Conservation (phyloP, 208 protist genomes). For the Leishmania guyanensis region DNA sequence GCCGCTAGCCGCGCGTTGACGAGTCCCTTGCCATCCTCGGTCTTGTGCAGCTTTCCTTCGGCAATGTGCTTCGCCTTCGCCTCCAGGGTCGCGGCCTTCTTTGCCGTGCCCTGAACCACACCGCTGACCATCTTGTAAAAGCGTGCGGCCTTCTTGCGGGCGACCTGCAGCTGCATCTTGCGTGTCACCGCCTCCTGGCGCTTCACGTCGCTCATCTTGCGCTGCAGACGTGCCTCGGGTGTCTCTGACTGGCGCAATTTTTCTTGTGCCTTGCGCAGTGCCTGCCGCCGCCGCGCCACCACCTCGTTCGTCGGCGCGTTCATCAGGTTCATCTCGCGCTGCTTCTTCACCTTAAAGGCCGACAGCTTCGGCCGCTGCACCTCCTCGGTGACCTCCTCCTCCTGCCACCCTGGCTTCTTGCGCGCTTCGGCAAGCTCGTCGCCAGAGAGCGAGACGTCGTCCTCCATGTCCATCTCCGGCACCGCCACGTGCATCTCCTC, state of each 20-base stretch:
- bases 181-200: slow-evolving; percentile 74
- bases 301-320: slow-evolving; percentile 86
- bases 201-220: slow-evolving; percentile 73
- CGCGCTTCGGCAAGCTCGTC: slow-evolving; percentile 70
- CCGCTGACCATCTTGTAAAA: slow-evolving; percentile 92
- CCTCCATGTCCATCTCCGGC: slow-evolving; percentile 70
- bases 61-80: slow-evolving; percentile 80
- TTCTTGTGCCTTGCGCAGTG: slow-evolving; percentile 52
- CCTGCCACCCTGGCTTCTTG: slow-evolving; percentile 62
- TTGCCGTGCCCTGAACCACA: slow-evolving; percentile 60
- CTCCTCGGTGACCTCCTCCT: slow-evolving; percentile 85
- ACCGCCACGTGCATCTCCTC: slow-evolving; percentile 58
- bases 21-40: slow-evolving; percentile 59
- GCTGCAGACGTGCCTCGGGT: slow-evolving; percentile 54
- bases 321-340: slow-evolving; percentile 89
- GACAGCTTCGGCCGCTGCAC: slow-evolving; percentile 76
- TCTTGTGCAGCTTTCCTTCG: slow-evolving; percentile 61
- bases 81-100: slow-evolving; percentile 65
- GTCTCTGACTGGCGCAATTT: slow-evolving; percentile 40
- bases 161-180: slow-evolving; percentile 92
- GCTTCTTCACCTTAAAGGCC: slow-evolving; percentile 88
- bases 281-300: slow-evolving; percentile 72
- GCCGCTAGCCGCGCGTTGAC: slow-evolving; percentile 66
- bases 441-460: slow-evolving; percentile 88
- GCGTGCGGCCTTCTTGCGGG: slow-evolving; percentile 86